Base-by-base conservation (phyloP, 805 yeast species). In the Zygotorulaspora chibaensis region DNA sequence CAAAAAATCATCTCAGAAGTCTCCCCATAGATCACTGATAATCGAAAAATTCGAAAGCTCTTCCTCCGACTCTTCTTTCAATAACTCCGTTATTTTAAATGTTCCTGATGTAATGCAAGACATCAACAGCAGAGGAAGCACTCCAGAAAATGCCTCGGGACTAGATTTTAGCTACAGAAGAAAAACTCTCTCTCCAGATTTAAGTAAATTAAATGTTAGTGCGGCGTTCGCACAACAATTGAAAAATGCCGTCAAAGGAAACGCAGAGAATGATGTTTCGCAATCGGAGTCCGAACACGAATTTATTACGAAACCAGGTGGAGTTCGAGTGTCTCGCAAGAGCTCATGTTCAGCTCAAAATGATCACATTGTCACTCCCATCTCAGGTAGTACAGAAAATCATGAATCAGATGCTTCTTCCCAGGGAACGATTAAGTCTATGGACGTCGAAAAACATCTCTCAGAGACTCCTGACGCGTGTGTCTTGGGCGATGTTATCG, bases 221-320 rank as follows among this genome's bases (percentile, higher is more conserved):
- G 42, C 59, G 1, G 67, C 59, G 7, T 66, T 73, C 47, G 73
- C 74, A 1, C 57, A 70, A 20, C 66, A 66, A 30, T 55, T 71
- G 41, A 63, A 47, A 15, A 50, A 47, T n/a, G 57, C 59, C 1
- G 37, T 51, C 10, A 45, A 48, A 20, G 47, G 50, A 2, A 50
- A 47, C 18, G 29, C 39, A 13, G 47, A 38, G 3, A 4, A 12
- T 13, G 28, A 11, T 17, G 8, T n/a, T 36, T 39, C 41, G 6
- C 39, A 42, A 13, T 43, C 47, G 11, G 50, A 44, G 12, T 28
- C 20, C 15, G 43, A 47, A 6, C 35, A 23, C 6, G 42, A 46
- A 15, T 30, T 27, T 17, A 28, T 27, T 13, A 35, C 48, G 3
- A 38, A 36, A 8, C 41, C 44, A 16, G 35, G 20, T 20, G 16